Evolutionary conservation across 2,329 filamentous ascomycete species (phyloP).

Genomic region (Nannizzia gypsea): DNA sequence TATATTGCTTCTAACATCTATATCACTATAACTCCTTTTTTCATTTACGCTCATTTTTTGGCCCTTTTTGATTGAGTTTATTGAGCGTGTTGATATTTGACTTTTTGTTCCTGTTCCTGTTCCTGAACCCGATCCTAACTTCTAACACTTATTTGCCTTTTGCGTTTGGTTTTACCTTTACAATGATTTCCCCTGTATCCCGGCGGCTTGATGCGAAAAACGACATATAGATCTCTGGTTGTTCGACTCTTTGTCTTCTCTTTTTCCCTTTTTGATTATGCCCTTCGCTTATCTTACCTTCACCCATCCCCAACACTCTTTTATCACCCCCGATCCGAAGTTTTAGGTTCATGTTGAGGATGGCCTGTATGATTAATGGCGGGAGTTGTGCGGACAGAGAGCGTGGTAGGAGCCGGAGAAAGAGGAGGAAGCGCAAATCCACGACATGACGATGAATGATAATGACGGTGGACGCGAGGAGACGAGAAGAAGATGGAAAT

Average conservation of each 20-base stretch:
- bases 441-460: constrained; percentile 1
- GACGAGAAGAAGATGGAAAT: neutral
- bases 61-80: constrained; percentile 2
- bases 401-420: neutral
- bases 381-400: neutral
- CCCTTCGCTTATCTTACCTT: neutral
- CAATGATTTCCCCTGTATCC: neutral
- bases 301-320: neutral
- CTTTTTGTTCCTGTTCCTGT: neutral
- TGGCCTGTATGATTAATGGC: constrained; percentile 4
- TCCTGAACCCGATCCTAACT: neutral
- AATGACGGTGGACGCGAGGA: neutral
- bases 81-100: constrained; percentile 2
- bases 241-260: neutral
- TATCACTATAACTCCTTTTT: neutral
- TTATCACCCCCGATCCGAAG: neutral
- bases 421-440: neutral
- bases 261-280: neutral
- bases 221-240: constrained; percentile 1
- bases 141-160: neutral
- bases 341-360: constrained; percentile 1
- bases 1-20: neutral
- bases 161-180: neutral
- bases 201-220: constrained; percentile 3
- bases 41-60: neutral